phyloP scores from a whole-genome alignment of 139 green algal genomes.

The Astrephomene gubernaculifera region DNA sequence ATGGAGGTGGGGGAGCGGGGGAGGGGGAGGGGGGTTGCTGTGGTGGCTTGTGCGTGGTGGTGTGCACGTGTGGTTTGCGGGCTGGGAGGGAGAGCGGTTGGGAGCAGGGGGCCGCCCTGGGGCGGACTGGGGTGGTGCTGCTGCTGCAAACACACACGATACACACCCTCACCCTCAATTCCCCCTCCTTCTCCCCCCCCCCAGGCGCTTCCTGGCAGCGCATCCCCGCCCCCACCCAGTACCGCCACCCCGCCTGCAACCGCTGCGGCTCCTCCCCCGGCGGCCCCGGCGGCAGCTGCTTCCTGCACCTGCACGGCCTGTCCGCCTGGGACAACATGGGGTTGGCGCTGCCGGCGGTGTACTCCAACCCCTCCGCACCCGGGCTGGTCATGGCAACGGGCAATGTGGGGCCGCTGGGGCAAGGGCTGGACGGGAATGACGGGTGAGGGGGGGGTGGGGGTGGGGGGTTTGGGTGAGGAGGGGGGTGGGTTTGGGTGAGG shows the following conservation, averaged over 20 bases:
- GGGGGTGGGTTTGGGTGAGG: neutral
- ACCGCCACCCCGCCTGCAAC: constrained; percentile 61
- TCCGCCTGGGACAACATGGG: constrained; percentile 68
- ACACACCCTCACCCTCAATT: neutral
- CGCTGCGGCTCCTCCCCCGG: no score
- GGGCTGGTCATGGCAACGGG: constrained; percentile 92
- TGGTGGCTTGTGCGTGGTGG: no score
- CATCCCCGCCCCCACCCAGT: constrained; percentile 62
- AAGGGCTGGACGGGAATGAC: constrained; percentile 63
- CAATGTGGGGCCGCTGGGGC: constrained; percentile 73
- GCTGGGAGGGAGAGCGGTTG: no score
- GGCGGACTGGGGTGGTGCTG: no score
- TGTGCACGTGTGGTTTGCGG: no score
- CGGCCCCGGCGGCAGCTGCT: constrained; percentile 63
- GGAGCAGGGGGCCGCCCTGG: neutral
- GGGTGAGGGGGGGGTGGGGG: constrained; percentile 45
- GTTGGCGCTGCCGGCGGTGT: constrained; percentile 77
- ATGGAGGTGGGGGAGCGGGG: constrained; percentile 75
- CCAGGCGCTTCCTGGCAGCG: constrained; percentile 63
- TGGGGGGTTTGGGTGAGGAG: neutral
- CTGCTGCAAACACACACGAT: neutral
- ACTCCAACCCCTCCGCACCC: constrained; percentile 85
- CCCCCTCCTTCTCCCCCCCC: neutral
- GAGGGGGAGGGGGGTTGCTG: neutral
- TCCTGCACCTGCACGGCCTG: constrained; percentile 81